Base-by-base conservation (phyloP, 2,329 filamentous ascomycete species). In the Endocalyx cinctus region DNA sequence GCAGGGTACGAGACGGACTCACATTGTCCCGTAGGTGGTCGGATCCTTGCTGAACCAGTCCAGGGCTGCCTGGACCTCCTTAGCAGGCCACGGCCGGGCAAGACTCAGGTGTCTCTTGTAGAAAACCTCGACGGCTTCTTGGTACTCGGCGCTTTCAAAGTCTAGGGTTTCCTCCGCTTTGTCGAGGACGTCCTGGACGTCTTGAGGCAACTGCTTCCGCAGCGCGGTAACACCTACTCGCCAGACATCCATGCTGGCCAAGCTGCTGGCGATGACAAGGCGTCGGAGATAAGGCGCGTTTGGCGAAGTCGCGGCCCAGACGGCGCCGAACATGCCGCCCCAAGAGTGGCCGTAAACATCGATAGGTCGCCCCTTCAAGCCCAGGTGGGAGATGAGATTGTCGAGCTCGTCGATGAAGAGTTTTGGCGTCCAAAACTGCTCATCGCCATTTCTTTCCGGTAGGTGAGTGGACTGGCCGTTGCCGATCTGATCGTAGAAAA, bases 401-500 rank as follows among this genome's bases (percentile, higher is more conserved):
- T 70, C 58, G 1, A 76, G 58, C 44, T 76, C 70, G 11, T 47
- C 49, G 15, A 64, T 53, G 55, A 74, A 76, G 2, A 76, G 55
- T 3, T 64, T 52, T 0, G 60, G 42, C 0, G 56, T 60, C 69
- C 70, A 76, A 53, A 76, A 75, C 0, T 17, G 33, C 14, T 56
- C 53, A 29, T 72, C 63, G 10, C 64, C 62, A 8, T 50, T 50
- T 34, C 64, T 68, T 17, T 70, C 62, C 0, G 46, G 61, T 10
- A 74, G 55, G 34, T 66, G 69, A 0, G 71, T 75, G 5, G 63
- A 70, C 11, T 47, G 47, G 8, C 69, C 71, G 39, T 63, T 66
- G 15, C 72, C 71, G 32, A 75, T 57, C 39, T 76, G 71, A 43
- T 76, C 71, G 48, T 76, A 76, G 47, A 74, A 63, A 17, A 76